Conservation (phyloP, 2,329 filamentous ascomycete species). For the Beauveria sp. region DNA sequence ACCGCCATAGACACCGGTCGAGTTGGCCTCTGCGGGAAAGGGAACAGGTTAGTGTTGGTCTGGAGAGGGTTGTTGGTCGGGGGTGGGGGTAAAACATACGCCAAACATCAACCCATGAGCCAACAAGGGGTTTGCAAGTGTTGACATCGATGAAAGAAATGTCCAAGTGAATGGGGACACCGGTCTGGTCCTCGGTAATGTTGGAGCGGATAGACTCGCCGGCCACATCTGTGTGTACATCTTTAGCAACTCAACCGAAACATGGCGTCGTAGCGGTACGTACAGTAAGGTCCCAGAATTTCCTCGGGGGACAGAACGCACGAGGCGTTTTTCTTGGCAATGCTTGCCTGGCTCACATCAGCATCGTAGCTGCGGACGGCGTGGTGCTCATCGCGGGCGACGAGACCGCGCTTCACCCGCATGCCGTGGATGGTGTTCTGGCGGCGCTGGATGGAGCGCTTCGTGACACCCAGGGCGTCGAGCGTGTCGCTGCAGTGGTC, state of each 20-base stretch:
- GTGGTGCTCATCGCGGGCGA: conserved; percentile 1
- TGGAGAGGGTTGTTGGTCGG: not conserved
- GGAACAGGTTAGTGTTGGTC: not conserved
- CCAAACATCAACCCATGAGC: conserved; percentile 36
- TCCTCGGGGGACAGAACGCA: conserved; percentile 40
- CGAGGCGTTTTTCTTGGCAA: conserved; percentile 31
- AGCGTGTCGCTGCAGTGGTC: conserved; percentile 34
- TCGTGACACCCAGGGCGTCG: conserved; percentile 33
- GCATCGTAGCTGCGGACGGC: conserved; percentile 20
- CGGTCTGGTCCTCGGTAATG: conserved; percentile 32
- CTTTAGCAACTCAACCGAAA: not conserved
- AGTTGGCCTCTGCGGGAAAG: conserved; percentile 6
- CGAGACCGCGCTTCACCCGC: conserved; percentile 26
- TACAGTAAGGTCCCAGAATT: conserved; percentile 41
- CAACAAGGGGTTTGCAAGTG: conserved; percentile 34
- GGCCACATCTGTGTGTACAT: conserved; percentile 21
- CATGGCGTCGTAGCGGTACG: not conserved
- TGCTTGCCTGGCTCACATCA: conserved; percentile 20
- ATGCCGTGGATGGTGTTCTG: conserved; percentile 29
- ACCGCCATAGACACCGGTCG: conserved; percentile 12
- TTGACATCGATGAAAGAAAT: conserved; percentile 38
- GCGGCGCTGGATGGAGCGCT: conserved; percentile 33
- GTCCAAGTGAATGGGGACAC: conserved; percentile 34
- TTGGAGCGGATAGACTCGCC: conserved; percentile 37
- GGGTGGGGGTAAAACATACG: conserved; percentile 13